Base-by-base conservation (phyloP, 768 basidiomycete species). In the Serendipita sp. region DNA sequence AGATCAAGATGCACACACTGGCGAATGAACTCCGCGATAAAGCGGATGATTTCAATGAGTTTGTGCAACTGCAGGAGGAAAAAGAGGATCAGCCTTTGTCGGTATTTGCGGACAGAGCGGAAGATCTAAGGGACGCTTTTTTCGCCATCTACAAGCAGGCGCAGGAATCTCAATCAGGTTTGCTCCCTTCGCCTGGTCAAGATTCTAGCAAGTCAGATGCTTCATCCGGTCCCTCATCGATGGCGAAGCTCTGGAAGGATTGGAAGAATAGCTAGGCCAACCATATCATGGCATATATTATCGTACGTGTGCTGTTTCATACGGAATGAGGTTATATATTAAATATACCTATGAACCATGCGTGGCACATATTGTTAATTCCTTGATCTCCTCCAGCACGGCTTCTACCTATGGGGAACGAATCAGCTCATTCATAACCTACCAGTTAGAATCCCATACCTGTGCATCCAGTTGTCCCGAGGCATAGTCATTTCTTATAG, bases 361-460 rank as follows among this genome's bases (percentile, higher is more conserved):
- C 53, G 53, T 58, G 5, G 53, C 93, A 70, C 90, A 96, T 69
- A 99, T 99, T 3, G 89, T 89, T 60, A 98, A 74, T 69, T 95
- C 93, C 71, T 84, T 83, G 93, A 99, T 98, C 75, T 98, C 92
- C 69, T 92, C 89, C 51, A 99, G 75, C n/a, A 93, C 90, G 16
- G 84, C 85, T 73, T 98, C 96, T n/a, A 98, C 92, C 86, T 89
- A 63, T 51, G 30, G 20, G 34, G 34, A 38, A 64, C 42, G 42
- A 61, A 26, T 60, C 66, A 56, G 43, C 13, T 26, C 33, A 24
- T 56, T 45, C 31, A 38, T 42, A 42, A 63, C n/a, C 3, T 48
- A 3, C 13, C 42, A 17, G 43, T 38, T n/a, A 1, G 64, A 62
- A 16, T 48, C 13, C 45, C 74, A 50, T 69, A 86, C 90, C 80